phyloP scores from a whole-genome alignment of 129 eudicot species.

The Helianthus annuus region HanXRQr2.0-SUNRISE NC_035445.2:165813633-165814132 shows the following conservation, averaged over 20 bases:
- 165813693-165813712: conserved; percentile 67
- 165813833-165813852: not conserved
- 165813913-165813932: not conserved
- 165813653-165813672: conserved; percentile 61
- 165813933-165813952: not conserved
- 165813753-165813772: conserved; percentile 9
- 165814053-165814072: not conserved
- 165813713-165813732: conserved; percentile 46
- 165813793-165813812: not conserved
- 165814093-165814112: not conserved
- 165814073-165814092: not conserved
- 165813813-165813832: not conserved
- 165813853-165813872: not conserved
- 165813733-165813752: conserved; percentile 45
- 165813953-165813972: no score
- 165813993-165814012: no score
- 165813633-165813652: conserved; percentile 60
- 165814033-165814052: not conserved
- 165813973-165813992: no score
- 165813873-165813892: not conserved
- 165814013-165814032: not conserved
- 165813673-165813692: conserved; percentile 74
- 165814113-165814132: no score
- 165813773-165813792: no score
- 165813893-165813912: not conserved